Conservation (phyloP, 140 eudicot species). For the Anethum foeniculum region DNA sequence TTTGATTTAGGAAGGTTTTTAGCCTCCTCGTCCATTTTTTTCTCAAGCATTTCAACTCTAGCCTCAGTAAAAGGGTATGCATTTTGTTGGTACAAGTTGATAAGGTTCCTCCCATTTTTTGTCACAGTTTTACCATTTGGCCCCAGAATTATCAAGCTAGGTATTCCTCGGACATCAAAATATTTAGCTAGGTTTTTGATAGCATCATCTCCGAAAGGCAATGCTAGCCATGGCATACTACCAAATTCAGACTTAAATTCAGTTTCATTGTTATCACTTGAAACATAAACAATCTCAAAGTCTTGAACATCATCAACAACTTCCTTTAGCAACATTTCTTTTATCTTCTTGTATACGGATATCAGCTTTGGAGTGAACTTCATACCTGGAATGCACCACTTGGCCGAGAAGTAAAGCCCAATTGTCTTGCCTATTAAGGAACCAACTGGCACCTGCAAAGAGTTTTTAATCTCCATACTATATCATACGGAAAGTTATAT, state of each 20-base stretch:
- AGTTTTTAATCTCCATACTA: not conserved
- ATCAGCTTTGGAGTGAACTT: constrained; percentile 68
- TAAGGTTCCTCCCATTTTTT: constrained; percentile 56
- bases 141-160: constrained; percentile 56
- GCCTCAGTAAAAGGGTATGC: constrained; percentile 71
- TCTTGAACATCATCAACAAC: constrained; percentile 16
- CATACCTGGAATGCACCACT: constrained; percentile 69
- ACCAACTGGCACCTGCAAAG: constrained; percentile 43
- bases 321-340: constrained; percentile 25
- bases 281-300: constrained; percentile 61
- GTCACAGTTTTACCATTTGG: constrained; percentile 87
- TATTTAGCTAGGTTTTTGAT: constrained; percentile 44
- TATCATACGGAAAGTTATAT: not conserved
- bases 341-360: constrained; percentile 59
- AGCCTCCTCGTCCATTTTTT: constrained; percentile 64
- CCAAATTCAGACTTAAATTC: constrained; percentile 37
- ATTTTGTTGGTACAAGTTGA: constrained; percentile 60
- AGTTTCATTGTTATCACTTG: constrained; percentile 47
- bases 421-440: constrained; percentile 58
- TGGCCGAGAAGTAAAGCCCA: constrained; percentile 81
- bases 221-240: constrained; percentile 83
- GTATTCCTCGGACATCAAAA: constrained; percentile 63
- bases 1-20: constrained; percentile 44
- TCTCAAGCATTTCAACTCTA: constrained; percentile 44
- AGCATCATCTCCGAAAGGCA: constrained; percentile 51